phyloP scores from a whole-genome alignment of 2,329 filamentous ascomycete species.

The Shiraia sp. region DNA sequence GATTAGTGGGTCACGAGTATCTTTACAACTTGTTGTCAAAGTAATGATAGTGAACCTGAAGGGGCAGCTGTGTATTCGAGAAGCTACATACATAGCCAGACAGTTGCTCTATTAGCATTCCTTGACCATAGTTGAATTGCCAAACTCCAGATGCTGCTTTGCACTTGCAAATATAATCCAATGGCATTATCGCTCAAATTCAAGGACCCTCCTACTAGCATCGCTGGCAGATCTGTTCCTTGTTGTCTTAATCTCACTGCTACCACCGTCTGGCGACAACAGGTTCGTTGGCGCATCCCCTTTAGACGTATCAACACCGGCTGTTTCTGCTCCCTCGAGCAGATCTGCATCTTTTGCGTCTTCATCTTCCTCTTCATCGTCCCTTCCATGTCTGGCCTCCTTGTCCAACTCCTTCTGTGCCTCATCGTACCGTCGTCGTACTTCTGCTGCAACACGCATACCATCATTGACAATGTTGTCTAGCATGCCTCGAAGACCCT shows the following conservation, averaged over 20 bases:
- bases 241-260: constrained; percentile 30
- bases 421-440: constrained; percentile 90
- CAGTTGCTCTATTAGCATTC: too few species aligned
- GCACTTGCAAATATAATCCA: constrained; percentile 5
- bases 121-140: too few species aligned
- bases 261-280: constrained; percentile 20
- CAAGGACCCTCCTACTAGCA: constrained; percentile 41
- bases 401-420: constrained; percentile 89
- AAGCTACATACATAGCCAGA: too few species aligned
- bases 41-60: too few species aligned
- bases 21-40: too few species aligned
- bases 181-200: constrained; percentile 43
- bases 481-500: constrained; percentile 86
- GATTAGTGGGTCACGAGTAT: too few species aligned
- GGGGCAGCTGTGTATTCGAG: too few species aligned
- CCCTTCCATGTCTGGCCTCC: constrained; percentile 63
- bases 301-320: constrained; percentile 43
- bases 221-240: constrained; percentile 39
- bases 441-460: constrained; percentile 93
- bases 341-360: constrained; percentile 51
- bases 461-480: constrained; percentile 98
- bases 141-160: too few species aligned
- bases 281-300: constrained; percentile 19
- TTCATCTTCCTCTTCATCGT: constrained; percentile 66
- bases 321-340: constrained; percentile 56